Evolutionary conservation across 106 monocot genomes (phyloP).

Genomic region (Dioscorea zingiberensis): DNA sequence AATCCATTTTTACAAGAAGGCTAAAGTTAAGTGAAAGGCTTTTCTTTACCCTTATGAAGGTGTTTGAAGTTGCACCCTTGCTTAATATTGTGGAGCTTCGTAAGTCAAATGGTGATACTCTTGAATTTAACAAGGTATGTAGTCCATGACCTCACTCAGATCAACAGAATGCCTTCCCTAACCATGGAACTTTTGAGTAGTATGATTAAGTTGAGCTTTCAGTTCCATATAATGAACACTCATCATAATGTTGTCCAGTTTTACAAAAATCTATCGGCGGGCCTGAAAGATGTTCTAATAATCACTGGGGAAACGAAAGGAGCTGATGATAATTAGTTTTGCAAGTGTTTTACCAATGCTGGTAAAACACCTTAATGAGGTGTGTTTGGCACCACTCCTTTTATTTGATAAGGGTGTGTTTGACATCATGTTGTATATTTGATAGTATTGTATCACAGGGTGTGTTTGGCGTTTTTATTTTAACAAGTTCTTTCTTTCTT

Average conservation of each 20-base stretch:
- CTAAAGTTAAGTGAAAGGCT: too few species aligned
- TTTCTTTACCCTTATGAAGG: slow-evolving; percentile 18
- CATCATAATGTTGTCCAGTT: slow-evolving; percentile 19
- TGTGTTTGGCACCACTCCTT: too few species aligned
- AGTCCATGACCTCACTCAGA: background rate
- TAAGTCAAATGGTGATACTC: slow-evolving; percentile 58
- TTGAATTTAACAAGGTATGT: slow-evolving; percentile 61
- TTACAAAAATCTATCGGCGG: slow-evolving; percentile 38
- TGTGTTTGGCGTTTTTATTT: background rate
- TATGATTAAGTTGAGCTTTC: too few species aligned
- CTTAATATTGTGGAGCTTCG: slow-evolving; percentile 76
- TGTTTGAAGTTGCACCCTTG: slow-evolving; percentile 71
- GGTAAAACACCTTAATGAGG: too few species aligned
- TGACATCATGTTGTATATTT: too few species aligned
- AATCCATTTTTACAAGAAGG: background rate
- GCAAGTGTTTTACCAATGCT: too few species aligned
- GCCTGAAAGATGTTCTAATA: slow-evolving; percentile 48
- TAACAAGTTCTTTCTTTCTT: too few species aligned
- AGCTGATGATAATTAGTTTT: background rate
- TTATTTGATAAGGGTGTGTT: too few species aligned
- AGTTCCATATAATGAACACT: too few species aligned
- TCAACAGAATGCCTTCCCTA: too few species aligned
- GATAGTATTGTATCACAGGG: too few species aligned
- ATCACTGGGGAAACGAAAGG: background rate
- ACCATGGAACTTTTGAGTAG: too few species aligned